A percentile compares a stretch with the other conserved stretches of the same genome.
Conservation (phyloP, 75 land plant species). For the Picea sitchensis region DNA sequence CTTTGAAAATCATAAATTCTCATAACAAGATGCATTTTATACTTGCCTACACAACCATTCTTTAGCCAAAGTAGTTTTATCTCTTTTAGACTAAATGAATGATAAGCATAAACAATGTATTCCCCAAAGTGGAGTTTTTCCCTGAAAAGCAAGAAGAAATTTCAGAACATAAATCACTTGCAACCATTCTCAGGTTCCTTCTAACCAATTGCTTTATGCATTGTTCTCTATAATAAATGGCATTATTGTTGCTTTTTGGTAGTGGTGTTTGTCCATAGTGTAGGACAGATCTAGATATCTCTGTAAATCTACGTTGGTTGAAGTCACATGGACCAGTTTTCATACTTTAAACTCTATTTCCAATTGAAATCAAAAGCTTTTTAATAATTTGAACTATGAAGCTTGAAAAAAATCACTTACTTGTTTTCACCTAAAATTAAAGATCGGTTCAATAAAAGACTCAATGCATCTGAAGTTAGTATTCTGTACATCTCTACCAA, state of each 20-base stretch:
- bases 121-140: too few relatives aligned
- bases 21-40: slow-evolving; percentile 50
- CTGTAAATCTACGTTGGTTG: neutral
- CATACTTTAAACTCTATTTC: neutral
- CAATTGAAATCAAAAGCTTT: neutral
- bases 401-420: slow-evolving; percentile 45
- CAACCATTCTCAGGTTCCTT: slow-evolving; percentile 1
- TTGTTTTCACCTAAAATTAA: slow-evolving; percentile 83
- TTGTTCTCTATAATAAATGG: neutral
- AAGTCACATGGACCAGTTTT: neutral
- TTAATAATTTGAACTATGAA: slow-evolving; percentile 4
- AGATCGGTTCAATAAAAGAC: slow-evolving; percentile 83
- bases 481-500: slow-evolving; percentile 96
- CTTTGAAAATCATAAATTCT: slow-evolving; percentile 77
- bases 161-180: neutral
- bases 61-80: slow-evolving; percentile 82
- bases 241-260: too few relatives aligned
- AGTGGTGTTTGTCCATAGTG: neutral
- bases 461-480: slow-evolving; percentile 73
- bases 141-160: neutral
- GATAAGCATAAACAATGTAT: slow-evolving; percentile 64
- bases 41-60: slow-evolving; percentile 53
- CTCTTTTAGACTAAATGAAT: slow-evolving; percentile 69
- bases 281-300: neutral
- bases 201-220: neutral